Evolutionary conservation across 495 filamentous ascomycete genomes (phyloP).

Genomic region (Hyaloscypha variabilis): DNA sequence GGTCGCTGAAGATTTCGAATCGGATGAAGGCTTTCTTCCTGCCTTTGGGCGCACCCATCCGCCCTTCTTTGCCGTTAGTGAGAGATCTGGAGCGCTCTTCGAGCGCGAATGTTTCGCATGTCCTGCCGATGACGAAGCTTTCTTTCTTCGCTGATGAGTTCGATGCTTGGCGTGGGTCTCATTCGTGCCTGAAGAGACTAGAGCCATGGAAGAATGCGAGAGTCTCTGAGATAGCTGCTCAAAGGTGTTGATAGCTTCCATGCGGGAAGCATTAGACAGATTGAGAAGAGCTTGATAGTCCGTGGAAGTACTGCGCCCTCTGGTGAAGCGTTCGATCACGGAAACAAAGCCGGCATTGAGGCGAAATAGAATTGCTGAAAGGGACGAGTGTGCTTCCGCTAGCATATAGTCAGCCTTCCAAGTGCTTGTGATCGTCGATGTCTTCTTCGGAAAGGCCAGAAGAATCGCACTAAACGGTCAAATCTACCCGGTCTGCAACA

Average conservation of each 20-base stretch:
- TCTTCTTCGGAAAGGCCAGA: background rate
- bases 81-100: conserved; percentile 22
- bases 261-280: conserved; percentile 28
- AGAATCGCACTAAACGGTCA: too few species aligned
- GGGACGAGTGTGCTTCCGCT: conserved; percentile 30
- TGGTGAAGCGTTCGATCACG: conserved; percentile 28
- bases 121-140: background rate
- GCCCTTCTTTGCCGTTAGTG: conserved; percentile 22
- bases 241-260: conserved; percentile 32
- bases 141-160: background rate
- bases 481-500: too few species aligned
- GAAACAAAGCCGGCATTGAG: conserved; percentile 32
- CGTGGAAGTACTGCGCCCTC: conserved; percentile 24
- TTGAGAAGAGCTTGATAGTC: conserved; percentile 30
- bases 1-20: conserved; percentile 8
- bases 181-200: background rate
- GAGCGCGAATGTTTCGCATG: conserved; percentile 10
- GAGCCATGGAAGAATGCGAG: conserved; percentile 21
- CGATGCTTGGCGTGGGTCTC: background rate
- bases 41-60: conserved; percentile 27
- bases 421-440: background rate
- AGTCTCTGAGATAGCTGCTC: conserved; percentile 28
- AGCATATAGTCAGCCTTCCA: background rate
- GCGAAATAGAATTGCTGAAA: conserved; percentile 30
- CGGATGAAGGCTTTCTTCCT: conserved; percentile 18